A percentile compares a stretch with the other conserved stretches of the same genome.
phyloP scores from a whole-genome alignment of 495 filamentous ascomycete genomes.

The Lineolata rhizophorae region DNA sequence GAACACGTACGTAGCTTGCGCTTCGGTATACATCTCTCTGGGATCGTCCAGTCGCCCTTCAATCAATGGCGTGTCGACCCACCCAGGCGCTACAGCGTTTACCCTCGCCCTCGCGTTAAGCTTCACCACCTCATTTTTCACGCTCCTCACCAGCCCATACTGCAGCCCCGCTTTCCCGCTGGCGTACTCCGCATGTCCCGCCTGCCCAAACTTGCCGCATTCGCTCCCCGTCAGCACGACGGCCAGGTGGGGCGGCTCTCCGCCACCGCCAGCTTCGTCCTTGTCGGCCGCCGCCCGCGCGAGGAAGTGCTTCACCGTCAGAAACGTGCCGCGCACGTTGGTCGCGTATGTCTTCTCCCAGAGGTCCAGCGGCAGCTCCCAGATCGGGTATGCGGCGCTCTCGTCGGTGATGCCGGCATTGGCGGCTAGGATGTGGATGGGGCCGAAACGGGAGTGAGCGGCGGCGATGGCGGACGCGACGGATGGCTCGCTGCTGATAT shows the following conservation, averaged over 20 bases:
- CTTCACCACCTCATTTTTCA: constrained; percentile 32
- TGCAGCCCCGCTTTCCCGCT: constrained; percentile 30
- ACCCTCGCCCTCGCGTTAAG: constrained; percentile 29
- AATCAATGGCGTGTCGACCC: constrained; percentile 26
- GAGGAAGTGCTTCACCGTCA: constrained; percentile 36
- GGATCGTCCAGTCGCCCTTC: constrained; percentile 25
- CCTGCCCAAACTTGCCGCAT: constrained; percentile 27
- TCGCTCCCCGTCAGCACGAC: constrained; percentile 34
- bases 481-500: constrained; percentile 26
- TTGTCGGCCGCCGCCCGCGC: constrained; percentile 17
- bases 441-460: constrained; percentile 26
- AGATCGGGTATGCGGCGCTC: constrained; percentile 23
- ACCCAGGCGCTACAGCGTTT: constrained; percentile 31
- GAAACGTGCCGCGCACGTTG: constrained; percentile 30
- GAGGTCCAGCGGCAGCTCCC: constrained; percentile 27
- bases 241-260: constrained; percentile 26
- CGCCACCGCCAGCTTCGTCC: constrained; percentile 15
- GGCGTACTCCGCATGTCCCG: constrained; percentile 27
- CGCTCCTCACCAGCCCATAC: constrained; percentile 28
- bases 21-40: constrained; percentile 23
- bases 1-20: constrained; percentile 26
- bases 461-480: constrained; percentile 20
- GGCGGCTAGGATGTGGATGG: constrained; percentile 29
- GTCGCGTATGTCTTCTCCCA: constrained; percentile 30
- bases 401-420: constrained; percentile 30